Evolutionary conservation across 495 filamentous ascomycete species (phyloP).

Genomic region (Podospora comata): DNA sequence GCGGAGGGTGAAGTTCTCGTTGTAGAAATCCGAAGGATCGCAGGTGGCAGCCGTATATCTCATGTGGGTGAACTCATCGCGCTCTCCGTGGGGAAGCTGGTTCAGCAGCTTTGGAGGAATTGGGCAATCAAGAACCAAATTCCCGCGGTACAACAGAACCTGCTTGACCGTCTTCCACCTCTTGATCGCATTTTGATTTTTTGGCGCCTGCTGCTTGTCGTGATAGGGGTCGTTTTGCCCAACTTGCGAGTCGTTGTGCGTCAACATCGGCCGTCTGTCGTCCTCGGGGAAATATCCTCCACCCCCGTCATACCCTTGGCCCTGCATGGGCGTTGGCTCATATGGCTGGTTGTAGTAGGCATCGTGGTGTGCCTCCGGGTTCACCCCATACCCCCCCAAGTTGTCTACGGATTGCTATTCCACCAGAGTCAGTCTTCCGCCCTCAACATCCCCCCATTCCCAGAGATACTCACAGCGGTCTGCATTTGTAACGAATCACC

Average conservation of each 20-base stretch:
- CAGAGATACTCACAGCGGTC: slow-evolving; percentile 58
- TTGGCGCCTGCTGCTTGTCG: slow-evolving; percentile 50
- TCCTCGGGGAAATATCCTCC: slow-evolving; percentile 36
- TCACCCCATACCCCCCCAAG: slow-evolving; percentile 67
- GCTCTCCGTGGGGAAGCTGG: slow-evolving; percentile 81
- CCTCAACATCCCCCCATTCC: background rate
- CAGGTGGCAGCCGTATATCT: slow-evolving; percentile 95
- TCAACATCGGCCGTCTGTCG: slow-evolving; percentile 51
- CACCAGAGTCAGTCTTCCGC: background rate
- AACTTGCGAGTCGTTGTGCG: slow-evolving; percentile 45
- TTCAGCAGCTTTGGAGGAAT: slow-evolving; percentile 85
- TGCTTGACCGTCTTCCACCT: slow-evolving; percentile 99
- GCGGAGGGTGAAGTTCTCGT: slow-evolving; percentile 85
- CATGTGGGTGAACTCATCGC: slow-evolving; percentile 99
- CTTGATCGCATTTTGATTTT: slow-evolving; percentile 57
- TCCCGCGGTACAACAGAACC: slow-evolving; percentile 93
- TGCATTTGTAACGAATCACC: slow-evolving; percentile 67
- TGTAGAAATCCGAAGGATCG: slow-evolving; percentile 84
- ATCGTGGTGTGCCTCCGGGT: slow-evolving; percentile 82
- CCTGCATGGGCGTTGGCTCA: slow-evolving; percentile 61
- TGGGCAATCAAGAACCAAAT: slow-evolving; percentile 95
- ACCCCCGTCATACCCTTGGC: slow-evolving; percentile 47
- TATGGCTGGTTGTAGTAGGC: slow-evolving; percentile 82
- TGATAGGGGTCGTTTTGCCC: slow-evolving; percentile 45
- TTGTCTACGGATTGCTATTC: slow-evolving; percentile 75